Evolutionary conservation across 148 eudicot genomes (phyloP).

Genomic region (Chenopodium album): DNA sequence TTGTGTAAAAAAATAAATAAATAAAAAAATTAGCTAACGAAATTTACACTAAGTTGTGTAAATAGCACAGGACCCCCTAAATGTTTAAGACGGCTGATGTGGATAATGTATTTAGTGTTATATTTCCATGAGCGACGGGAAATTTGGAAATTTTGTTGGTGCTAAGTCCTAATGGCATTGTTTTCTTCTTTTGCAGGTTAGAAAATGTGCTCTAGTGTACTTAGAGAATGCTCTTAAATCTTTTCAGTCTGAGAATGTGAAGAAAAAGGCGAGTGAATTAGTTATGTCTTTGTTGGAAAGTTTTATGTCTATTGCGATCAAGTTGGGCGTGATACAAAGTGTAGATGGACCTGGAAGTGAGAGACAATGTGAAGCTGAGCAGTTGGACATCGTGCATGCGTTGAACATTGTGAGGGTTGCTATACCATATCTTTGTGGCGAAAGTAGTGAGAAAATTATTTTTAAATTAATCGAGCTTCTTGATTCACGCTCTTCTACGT

Average conservation of each 20-base stretch:
- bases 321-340: slow-evolving; percentile 31
- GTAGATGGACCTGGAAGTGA: slow-evolving; percentile 33
- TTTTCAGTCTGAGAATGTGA: slow-evolving; percentile 39
- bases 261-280: slow-evolving; percentile 57
- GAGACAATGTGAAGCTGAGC: slow-evolving; percentile 43
- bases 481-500: slow-evolving; percentile 39
- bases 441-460: slow-evolving; percentile 37
- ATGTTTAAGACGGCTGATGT: too few species aligned
- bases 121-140: neutral
- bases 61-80: too few species aligned
- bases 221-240: slow-evolving; percentile 55
- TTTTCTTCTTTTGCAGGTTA: slow-evolving; percentile 49
- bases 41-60: too few species aligned
- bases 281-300: slow-evolving; percentile 50
- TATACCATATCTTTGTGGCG: slow-evolving; percentile 56
- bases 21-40: too few species aligned
- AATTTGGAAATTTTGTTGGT: neutral
- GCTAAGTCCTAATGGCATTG: neutral
- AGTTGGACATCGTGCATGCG: slow-evolving; percentile 61
- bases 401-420: slow-evolving; percentile 54
- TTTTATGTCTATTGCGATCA: slow-evolving; percentile 42
- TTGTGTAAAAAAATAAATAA: too few species aligned
- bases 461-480: slow-evolving; percentile 49
- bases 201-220: slow-evolving; percentile 76
- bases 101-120: neutral